Evolutionary conservation across 345 rosid genomes (phyloP).

Genomic region (Moricandia arvensis): DNA sequence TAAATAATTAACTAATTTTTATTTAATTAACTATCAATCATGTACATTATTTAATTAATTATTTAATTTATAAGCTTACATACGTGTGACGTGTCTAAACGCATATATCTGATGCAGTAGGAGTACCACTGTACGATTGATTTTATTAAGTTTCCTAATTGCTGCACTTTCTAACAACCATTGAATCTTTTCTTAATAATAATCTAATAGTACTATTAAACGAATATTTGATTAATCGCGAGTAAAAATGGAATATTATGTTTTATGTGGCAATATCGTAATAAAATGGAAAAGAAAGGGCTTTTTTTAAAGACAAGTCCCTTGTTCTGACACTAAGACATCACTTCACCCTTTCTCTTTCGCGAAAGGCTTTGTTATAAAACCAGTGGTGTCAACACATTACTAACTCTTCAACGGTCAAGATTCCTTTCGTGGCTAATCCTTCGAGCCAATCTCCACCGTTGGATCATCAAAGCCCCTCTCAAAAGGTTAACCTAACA

Average conservation of each 20-base stretch:
- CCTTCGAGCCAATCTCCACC: constrained; percentile 31
- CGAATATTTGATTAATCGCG: not conserved
- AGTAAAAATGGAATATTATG: not conserved
- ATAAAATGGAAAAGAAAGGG: not conserved
- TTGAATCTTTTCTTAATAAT: not conserved
- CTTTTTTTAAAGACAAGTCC: not conserved
- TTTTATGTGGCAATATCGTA: not conserved
- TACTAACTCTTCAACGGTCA: constrained; percentile 45
- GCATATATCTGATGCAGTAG: constrained; percentile 1
- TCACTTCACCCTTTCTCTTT: constrained; percentile 39
- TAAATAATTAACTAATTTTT: not conserved
- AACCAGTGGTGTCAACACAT: constrained; percentile 53
- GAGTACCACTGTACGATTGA: constrained; percentile 13
- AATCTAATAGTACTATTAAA: not conserved
- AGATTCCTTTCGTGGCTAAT: constrained; percentile 39
- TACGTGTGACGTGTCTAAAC: constrained; percentile 10
- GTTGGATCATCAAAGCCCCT: constrained; percentile 34
- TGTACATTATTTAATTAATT: not conserved
- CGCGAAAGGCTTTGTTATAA: constrained; percentile 31
- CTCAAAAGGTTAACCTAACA: constrained; percentile 19
- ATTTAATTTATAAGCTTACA: not conserved
- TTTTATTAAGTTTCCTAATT: not conserved
- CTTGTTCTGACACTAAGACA: constrained; percentile 32
- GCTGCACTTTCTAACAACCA: constrained; percentile 28
- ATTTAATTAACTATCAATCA: not conserved